Conservation (phyloP, 1,284 basidiomycete genomes). For the Inonotus hispidus region DNA sequence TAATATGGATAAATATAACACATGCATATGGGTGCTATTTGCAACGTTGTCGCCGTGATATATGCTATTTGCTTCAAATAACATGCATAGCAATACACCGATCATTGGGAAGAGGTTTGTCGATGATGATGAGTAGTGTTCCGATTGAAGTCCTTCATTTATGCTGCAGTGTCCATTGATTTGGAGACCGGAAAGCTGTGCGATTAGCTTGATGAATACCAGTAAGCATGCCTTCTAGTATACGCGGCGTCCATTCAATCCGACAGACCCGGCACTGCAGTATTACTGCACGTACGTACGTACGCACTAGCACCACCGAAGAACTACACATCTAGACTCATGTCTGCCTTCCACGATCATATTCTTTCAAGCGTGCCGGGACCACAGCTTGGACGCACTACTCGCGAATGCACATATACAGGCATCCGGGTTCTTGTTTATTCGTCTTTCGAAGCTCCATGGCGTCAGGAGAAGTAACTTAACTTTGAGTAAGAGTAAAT, state of each 20-base stretch:
- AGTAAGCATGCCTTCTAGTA: background rate
- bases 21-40: too few species aligned
- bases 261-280: background rate
- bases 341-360: background rate
- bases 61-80: too few species aligned
- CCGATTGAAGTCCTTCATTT: too few species aligned
- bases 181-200: background rate
- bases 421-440: background rate
- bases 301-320: background rate
- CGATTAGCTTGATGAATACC: background rate
- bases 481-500: too few species aligned
- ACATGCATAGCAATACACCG: too few species aligned
- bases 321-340: background rate
- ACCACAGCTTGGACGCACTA: background rate
- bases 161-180: too few species aligned
- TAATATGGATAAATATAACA: too few species aligned
- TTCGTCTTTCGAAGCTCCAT: background rate
- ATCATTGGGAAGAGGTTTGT: too few species aligned
- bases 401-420: background rate
- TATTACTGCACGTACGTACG: background rate
- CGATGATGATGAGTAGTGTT: too few species aligned
- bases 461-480: too few species aligned
- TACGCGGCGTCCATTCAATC: background rate
- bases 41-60: too few species aligned
- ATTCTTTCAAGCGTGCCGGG: background rate